These are phyloP conservation scores for Talaromyces thailandensis DNA, from an alignment of 495 filamentous ascomycete genomes.

Conservation along the genomic window DNA sequence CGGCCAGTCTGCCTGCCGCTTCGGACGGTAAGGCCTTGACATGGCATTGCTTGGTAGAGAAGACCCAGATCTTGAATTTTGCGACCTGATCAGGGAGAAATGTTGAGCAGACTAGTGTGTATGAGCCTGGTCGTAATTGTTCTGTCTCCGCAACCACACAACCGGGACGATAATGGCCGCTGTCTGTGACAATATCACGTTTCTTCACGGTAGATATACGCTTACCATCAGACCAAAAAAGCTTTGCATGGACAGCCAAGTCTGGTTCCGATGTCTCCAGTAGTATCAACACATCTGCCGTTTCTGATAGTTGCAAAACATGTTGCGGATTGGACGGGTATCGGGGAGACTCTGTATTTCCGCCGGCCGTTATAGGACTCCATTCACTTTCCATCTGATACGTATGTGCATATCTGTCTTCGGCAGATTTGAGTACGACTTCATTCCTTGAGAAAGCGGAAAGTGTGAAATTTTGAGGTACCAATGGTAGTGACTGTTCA, in stretches of 20 bases:
- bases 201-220: slow-evolving; percentile 57
- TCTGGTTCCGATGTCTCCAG: slow-evolving; percentile 62
- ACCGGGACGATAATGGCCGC: slow-evolving; percentile 75
- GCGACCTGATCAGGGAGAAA: slow-evolving; percentile 72
- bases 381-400: slow-evolving; percentile 52
- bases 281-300: slow-evolving; percentile 56
- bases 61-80: slow-evolving; percentile 65
- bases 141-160: slow-evolving; percentile 58
- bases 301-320: slow-evolving; percentile 45
- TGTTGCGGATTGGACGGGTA: slow-evolving; percentile 87
- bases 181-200: slow-evolving; percentile 69
- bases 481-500: slow-evolving; percentile 62
- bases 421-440: slow-evolving; percentile 50
- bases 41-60: slow-evolving; percentile 43
- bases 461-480: slow-evolving; percentile 71
- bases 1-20: slow-evolving; percentile 57
- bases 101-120: slow-evolving; percentile 82
- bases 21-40: slow-evolving; percentile 52
- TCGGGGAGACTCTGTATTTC: slow-evolving; percentile 62
- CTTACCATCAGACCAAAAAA: slow-evolving; percentile 68
- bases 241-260: slow-evolving; percentile 71
- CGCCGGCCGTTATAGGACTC: slow-evolving; percentile 73
- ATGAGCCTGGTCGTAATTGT: slow-evolving; percentile 54
- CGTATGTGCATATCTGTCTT: slow-evolving; percentile 46
- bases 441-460: slow-evolving; percentile 61